Conservation (phyloP, 2,329 filamentous ascomycete genomes). For the Beauveria varroae region DNA sequence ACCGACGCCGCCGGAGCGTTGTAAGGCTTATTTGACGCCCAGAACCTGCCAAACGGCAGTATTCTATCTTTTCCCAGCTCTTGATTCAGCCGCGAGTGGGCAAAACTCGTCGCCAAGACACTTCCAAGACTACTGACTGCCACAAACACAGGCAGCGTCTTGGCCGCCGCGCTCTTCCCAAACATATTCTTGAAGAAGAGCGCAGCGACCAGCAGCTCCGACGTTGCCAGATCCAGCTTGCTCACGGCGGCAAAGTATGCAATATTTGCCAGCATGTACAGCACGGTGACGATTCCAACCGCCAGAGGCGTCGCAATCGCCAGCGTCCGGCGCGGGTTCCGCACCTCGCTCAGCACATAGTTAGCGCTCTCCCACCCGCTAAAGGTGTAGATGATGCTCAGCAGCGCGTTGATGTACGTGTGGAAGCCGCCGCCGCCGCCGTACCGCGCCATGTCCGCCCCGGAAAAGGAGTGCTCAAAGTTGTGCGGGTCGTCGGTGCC, state of each 20-base stretch:
- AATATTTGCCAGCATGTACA: conserved; percentile 58
- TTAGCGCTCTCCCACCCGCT: conserved; percentile 59
- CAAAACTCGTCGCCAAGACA: conserved; percentile 53
- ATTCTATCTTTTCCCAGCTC: conserved; percentile 65
- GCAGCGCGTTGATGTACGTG: conserved; percentile 48
- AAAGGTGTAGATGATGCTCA: conserved; percentile 54
- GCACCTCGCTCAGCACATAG: conserved; percentile 52
- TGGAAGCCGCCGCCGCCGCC: conserved; percentile 40
- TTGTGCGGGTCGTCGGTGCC: conserved; percentile 45
- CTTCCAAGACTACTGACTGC: conserved; percentile 56
- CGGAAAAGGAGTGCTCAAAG: conserved; percentile 47
- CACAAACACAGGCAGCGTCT: conserved; percentile 47
- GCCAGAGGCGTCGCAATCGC: conserved; percentile 50
- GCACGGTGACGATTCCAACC: conserved; percentile 48
- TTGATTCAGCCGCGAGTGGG: conserved; percentile 51
- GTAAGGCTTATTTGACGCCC: conserved; percentile 62
- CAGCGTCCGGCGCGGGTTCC: conserved; percentile 46
- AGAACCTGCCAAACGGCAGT: conserved; percentile 57
- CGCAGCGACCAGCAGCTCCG: conserved; percentile 52
- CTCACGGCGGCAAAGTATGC: conserved; percentile 58
- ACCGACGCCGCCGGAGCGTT: conserved; percentile 53
- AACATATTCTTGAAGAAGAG: conserved; percentile 57
- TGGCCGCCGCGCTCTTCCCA: conserved; percentile 43
- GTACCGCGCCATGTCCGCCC: conserved; percentile 36
- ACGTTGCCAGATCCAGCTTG: conserved; percentile 48